These are phyloP conservation scores for Solanum megistacrolobum DNA, from an alignment of 257 asterid species.

Conservation along the genomic window DNA sequence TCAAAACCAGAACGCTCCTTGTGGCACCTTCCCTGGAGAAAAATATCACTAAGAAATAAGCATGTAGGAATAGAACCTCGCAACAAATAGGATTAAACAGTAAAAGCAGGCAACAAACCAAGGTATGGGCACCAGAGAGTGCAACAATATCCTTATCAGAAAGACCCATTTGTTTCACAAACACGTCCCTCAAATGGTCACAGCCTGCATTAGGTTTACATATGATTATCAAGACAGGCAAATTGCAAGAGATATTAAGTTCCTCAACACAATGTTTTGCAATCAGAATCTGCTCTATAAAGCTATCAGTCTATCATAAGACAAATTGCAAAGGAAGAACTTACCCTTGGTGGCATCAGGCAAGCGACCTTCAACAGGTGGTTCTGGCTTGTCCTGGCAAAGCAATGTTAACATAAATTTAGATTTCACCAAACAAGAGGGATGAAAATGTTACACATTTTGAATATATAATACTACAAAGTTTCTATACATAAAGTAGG, in stretches of 20 bases:
- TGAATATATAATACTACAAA: neutral
- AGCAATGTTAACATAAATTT: neutral
- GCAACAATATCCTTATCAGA: slow-evolving; percentile 71
- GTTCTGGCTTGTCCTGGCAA: slow-evolving; percentile 56
- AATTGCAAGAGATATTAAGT: neutral
- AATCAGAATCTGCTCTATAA: neutral
- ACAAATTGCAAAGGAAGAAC: neutral
- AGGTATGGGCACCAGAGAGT: slow-evolving; percentile 85
- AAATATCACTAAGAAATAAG: neutral
- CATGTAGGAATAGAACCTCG: neutral
- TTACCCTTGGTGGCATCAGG: slow-evolving; percentile 88
- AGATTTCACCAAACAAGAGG: neutral
- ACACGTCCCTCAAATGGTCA: slow-evolving; percentile 83
- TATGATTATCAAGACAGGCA: neutral
- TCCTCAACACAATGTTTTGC: neutral
- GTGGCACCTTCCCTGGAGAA: slow-evolving; percentile 73
- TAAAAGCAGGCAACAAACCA: slow-evolving; percentile 34
- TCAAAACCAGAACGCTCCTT: slow-evolving; percentile 87
- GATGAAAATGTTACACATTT: neutral
- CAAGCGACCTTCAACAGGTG: slow-evolving; percentile 77
- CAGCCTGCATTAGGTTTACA: slow-evolving; percentile 33
- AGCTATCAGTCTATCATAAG: neutral
- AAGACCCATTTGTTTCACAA: slow-evolving; percentile 79
- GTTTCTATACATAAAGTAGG: neutral
- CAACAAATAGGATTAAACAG: neutral